Conservation (phyloP, 192 early-diverging fungal genomes). For the Coemansia sp. region DNA sequence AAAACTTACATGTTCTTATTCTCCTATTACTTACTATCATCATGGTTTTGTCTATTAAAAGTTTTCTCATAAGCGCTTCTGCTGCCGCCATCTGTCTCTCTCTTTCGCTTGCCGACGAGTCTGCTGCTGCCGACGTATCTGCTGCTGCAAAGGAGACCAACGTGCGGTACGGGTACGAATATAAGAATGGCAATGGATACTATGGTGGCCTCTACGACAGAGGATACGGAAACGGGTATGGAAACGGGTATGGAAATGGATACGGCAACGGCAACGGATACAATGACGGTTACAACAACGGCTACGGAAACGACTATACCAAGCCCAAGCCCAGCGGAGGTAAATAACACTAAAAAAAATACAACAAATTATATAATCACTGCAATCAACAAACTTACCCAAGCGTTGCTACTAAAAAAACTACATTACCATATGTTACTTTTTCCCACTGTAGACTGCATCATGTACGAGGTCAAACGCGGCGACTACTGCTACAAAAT, state of each 20-base stretch:
- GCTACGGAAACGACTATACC: background rate
- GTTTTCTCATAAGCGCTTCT: no score
- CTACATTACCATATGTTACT: background rate
- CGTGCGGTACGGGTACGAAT: background rate
- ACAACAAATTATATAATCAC: background rate
- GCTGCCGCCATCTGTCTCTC: no score
- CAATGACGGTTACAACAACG: constrained; percentile 5
- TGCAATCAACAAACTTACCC: no score
- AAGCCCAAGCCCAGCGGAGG: background rate
- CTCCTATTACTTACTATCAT: no score
- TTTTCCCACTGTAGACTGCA: constrained; percentile 18
- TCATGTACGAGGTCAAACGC: constrained; percentile 43
- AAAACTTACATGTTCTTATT: no score
- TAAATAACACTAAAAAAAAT: background rate
- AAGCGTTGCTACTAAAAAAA: background rate
- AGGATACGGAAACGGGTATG: background rate
- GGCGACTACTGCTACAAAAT: constrained; percentile 57
- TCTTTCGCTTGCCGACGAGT: background rate
- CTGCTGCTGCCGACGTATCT: background rate
- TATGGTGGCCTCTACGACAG: background rate
- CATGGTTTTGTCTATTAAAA: no score
- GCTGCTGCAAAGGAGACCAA: no score
- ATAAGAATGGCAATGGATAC: background rate
- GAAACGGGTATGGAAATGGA: background rate
- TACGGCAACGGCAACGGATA: background rate